A percentile compares a stretch with the other conserved stretches of the same genome.
phyloP scores from a whole-genome alignment of 2,329 filamentous ascomycete genomes.

The Apiospora saccharicola region DNA sequence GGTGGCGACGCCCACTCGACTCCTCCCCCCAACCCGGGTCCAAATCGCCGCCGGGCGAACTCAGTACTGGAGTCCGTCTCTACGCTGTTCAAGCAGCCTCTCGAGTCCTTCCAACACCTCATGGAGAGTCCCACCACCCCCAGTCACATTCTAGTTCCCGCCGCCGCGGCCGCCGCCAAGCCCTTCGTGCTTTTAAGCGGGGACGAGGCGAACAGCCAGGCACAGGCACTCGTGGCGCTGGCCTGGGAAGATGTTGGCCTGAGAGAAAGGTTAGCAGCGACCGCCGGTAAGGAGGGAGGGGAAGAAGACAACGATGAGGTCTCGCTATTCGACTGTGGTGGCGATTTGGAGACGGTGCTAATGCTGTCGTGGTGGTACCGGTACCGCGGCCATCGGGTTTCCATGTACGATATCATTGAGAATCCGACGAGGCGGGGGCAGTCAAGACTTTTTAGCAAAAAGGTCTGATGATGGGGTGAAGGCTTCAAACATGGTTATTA shows the following conservation, averaged over 20 bases:
- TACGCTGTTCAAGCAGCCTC: background rate
- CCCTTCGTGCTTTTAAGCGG: too few relatives aligned
- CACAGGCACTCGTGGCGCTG: background rate
- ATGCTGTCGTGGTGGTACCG: conserved; percentile 7
- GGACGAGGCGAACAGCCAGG: background rate
- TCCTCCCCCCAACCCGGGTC: too few relatives aligned
- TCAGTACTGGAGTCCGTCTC: too few relatives aligned
- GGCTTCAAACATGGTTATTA: background rate
- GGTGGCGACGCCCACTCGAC: too few relatives aligned
- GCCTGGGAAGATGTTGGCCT: background rate
- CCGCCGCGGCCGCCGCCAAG: background rate
- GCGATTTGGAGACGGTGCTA: background rate
- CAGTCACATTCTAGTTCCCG: too few relatives aligned
- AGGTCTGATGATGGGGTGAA: background rate
- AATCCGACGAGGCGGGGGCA: background rate
- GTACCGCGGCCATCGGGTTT: background rate
- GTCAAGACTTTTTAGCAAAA: background rate
- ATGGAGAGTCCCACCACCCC: background rate
- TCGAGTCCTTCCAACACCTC: background rate
- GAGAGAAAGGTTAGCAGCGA: rapidly evolving
- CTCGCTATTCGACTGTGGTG: background rate
- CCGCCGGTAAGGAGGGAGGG: background rate
- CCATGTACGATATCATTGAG: background rate
- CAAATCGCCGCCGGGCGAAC: too few relatives aligned
- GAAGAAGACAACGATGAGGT: too few relatives aligned